phyloP scores from a whole-genome alignment of 768 basidiomycete genomes.

The Lyophyllum decastes region DNA sequence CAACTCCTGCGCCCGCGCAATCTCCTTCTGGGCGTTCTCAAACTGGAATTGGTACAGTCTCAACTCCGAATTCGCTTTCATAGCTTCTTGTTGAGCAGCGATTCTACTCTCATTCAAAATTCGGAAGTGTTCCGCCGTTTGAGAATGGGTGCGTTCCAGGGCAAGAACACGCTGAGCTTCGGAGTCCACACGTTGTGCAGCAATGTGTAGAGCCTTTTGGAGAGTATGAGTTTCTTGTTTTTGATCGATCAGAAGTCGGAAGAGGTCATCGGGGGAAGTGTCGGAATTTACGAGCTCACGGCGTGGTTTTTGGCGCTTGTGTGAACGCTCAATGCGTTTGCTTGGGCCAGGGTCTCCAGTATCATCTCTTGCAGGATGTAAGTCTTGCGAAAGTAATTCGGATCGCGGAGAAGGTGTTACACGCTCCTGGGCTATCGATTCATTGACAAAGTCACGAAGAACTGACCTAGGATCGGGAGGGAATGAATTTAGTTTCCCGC shows the following conservation, averaged over 20 bases:
- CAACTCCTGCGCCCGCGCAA: conserved; percentile 50
- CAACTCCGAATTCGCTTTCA: conserved; percentile 36
- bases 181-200: conserved; percentile 33
- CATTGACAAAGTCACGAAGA: conserved; percentile 6
- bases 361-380: not conserved
- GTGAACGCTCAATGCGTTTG: conserved; percentile 6
- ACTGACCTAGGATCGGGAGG: not conserved
- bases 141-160: conserved; percentile 33
- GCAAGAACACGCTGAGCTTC: conserved; percentile 36
- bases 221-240: conserved; percentile 36
- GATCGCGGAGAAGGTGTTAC: not conserved
- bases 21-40: conserved; percentile 48
- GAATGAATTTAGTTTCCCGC: not conserved
- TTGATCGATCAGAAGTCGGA: conserved; percentile 31
- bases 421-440: not conserved
- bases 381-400: not conserved
- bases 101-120: conserved; percentile 36
- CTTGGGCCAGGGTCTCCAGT: conserved; percentile 5
- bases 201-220: conserved; percentile 34
- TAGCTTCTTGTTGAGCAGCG: conserved; percentile 36
- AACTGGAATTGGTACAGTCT: conserved; percentile 40
- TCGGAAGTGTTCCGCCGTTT: conserved; percentile 33
- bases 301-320: conserved; percentile 7
- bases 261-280: conserved; percentile 26
- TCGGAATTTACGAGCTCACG: conserved; percentile 8